Evolutionary conservation across 768 basidiomycete genomes (phyloP), one percentile per base, ranked within the genome.

Genomic region (Mrakia frigida): DNA sequence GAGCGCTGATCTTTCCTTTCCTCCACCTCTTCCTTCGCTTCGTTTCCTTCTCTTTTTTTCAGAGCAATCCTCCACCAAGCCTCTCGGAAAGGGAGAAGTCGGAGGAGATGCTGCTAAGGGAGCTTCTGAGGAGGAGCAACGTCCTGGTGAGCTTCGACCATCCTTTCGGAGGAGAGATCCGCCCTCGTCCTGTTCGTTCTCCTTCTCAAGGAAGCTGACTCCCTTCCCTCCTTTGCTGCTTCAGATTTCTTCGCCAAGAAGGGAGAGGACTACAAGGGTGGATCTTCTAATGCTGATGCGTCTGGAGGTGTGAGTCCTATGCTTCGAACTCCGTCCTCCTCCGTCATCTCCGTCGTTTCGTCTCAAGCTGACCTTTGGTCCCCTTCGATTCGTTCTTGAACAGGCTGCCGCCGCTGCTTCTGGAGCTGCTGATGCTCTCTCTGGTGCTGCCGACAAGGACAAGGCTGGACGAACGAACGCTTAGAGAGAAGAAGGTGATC

Each of bases 121-220:
- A 16, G 76, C 76, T n/a, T 68, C 63, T 3, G 76, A 77, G 71
- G 71, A 77, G 71, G 60, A 71, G 52, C 76, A 77, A 71, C 76
- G 76, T 43, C 76, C 76, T 41, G 75, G 75, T 76, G n/a, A 31
- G 75, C 43, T 50, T 50, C 10, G 46, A 50, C 14, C 11, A n/a
- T n/a, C n/a, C n/a, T n/a, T n/a, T 21, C 46, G 46, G 46, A 50
- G 46, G 46, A 14, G 18, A 50, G 46, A 50, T 50, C 46, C 46
- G 46, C 21, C 21, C n/a, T 6, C 11, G 28, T 60, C 60, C 16
- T 14, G 2, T 18, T 7, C 37, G 23, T 11, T 33, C 41, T 39
- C 9, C 13, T 37, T 28, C 61, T 18, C 9, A 25, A 13, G 10
- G 28, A n/a, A 16, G 23, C 41, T 61, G 56, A 37, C n/a, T 9